Percentiles rank a stretch among this genome's conserved stretches.
phyloP scores from a whole-genome alignment of 768 basidiomycete species.

The Epithele typhae region DNA sequence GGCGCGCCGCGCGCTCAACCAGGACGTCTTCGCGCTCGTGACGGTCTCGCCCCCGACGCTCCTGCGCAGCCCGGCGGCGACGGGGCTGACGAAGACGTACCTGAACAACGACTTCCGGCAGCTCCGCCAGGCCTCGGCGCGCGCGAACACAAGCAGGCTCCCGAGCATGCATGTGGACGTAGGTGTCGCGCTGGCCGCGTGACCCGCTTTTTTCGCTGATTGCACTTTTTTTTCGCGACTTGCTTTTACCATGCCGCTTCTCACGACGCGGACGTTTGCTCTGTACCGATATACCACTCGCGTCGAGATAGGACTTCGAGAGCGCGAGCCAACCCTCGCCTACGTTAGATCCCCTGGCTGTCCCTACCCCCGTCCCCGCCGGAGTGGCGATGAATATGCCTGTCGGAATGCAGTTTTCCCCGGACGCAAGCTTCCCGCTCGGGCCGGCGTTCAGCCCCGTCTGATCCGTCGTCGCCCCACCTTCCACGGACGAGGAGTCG shows the following conservation, averaged over 20 bases:
- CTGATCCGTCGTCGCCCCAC: no score
- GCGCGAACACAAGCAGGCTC: constrained; percentile 81
- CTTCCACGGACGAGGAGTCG: no score
- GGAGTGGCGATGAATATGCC: neutral
- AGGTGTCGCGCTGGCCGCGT: constrained; percentile 32
- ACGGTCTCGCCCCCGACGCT: constrained; percentile 68
- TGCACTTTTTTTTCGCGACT: constrained; percentile 2
- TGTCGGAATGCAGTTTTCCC: constrained; percentile 17
- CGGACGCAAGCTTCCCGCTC: constrained; percentile 19
- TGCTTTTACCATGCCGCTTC: neutral
- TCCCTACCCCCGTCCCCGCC: constrained; percentile 13
- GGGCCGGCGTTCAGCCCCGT: constrained; percentile 24
- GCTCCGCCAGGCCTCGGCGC: constrained; percentile 62
- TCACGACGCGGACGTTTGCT: constrained; percentile 5
- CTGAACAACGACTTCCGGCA: constrained; percentile 77
- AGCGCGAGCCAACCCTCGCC: constrained; percentile 27
- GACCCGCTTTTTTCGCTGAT: constrained; percentile 7
- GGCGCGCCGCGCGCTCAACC: constrained; percentile 42
- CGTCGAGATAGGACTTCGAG: constrained; percentile 33
- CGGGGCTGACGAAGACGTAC: constrained; percentile 81
- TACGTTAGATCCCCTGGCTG: constrained; percentile 19
- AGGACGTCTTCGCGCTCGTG: constrained; percentile 59
- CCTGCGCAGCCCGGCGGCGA: constrained; percentile 65
- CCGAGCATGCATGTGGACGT: constrained; percentile 84
- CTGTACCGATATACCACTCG: constrained; percentile 2